phyloP scores from a whole-genome alignment of 1,284 basidiomycete species.

The Hypsizygus ulmarius region DNA sequence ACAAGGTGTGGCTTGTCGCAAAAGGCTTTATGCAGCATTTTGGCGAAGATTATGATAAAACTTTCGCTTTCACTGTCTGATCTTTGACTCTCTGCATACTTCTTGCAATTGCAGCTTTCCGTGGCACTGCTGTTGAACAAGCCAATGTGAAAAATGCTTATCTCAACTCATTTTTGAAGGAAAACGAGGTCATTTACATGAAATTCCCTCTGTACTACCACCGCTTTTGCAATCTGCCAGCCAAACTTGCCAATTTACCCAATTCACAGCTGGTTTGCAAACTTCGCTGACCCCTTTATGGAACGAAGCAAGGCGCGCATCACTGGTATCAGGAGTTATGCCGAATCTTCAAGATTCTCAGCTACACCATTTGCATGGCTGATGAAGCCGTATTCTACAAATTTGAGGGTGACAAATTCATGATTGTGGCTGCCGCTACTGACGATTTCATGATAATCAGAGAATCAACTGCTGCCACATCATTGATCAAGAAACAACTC shows the following conservation, averaged over 20 bases:
- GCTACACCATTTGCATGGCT: slow-evolving; percentile 15
- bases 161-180: too few species aligned
- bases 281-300: slow-evolving; percentile 21
- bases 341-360: slow-evolving; percentile 11
- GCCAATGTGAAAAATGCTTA: too few species aligned
- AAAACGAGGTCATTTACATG: too few species aligned
- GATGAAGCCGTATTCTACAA: slow-evolving; percentile 29
- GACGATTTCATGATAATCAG: slow-evolving; percentile 32
- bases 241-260: too few species aligned
- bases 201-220: too few species aligned
- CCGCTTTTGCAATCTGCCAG: too few species aligned
- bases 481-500: slow-evolving; percentile 22
- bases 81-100: slow-evolving; percentile 15
- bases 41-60: slow-evolving; percentile 19
- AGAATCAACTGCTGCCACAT: slow-evolving; percentile 14
- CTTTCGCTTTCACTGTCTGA: slow-evolving; percentile 18
- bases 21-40: slow-evolving; percentile 18
- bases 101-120: slow-evolving; percentile 6
- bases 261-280: not conserved
- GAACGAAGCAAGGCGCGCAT: slow-evolving; percentile 29
- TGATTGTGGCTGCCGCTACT: slow-evolving; percentile 28
- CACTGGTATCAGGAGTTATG: slow-evolving; percentile 25
- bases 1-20: slow-evolving; percentile 17
- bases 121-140: too few species aligned
- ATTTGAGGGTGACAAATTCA: slow-evolving; percentile 16